Percentiles rank a stretch among this genome's conserved stretches.
These are phyloP conservation scores for Mytilinidion resinicola DNA, from an alignment of 495 filamentous ascomycete genomes.

Conservation along the genomic window DNA sequence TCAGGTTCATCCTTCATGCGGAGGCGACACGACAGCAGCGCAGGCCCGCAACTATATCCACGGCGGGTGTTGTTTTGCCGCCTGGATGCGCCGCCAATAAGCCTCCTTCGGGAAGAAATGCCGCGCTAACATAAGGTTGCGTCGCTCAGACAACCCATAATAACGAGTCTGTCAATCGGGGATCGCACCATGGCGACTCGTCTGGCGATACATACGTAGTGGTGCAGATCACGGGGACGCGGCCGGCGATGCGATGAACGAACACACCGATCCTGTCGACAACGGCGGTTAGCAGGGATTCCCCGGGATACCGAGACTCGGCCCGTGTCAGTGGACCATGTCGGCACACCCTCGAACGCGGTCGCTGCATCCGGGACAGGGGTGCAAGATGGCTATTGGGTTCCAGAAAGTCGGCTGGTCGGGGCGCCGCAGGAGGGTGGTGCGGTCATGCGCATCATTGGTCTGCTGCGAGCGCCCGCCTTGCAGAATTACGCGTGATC, in stretches of 20 bases:
- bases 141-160: not conserved
- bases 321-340: not conserved
- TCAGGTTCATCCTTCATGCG: not conserved
- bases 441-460: not conserved
- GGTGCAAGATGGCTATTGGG: slow-evolving; percentile 6
- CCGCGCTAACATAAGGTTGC: not conserved
- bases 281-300: not conserved
- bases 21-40: slow-evolving; percentile 2
- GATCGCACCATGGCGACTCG: not conserved
- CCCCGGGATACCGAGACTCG: not conserved
- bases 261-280: not conserved
- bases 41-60: not conserved
- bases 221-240: slow-evolving; percentile 1
- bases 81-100: not conserved
- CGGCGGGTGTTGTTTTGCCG: not conserved
- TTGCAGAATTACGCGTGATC: not conserved
- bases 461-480: not conserved
- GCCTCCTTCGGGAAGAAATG: not conserved
- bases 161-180: not conserved
- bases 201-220: not conserved
- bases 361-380: too few relatives aligned
- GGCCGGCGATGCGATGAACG: not conserved
- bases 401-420: not conserved
- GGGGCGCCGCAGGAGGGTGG: not conserved
- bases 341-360: not conserved